Evolutionary conservation across 352 stramenopile species (phyloP), one percentile per base, ranked within the genome.

Genomic region (Globisporangium heterothallicum): DNA sequence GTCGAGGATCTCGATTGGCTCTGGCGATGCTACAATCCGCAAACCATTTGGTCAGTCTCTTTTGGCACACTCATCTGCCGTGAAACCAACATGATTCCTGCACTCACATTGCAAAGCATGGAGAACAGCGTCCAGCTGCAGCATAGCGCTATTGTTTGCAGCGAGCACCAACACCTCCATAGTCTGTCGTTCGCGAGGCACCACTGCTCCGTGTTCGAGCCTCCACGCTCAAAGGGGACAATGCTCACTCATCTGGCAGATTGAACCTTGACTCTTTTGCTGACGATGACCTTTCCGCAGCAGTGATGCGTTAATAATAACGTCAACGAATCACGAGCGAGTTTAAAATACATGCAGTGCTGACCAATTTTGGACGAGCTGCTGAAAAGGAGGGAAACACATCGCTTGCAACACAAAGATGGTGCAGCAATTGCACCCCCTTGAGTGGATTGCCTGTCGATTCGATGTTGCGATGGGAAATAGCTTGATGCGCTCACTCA

Each of bases 151-250:
- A 8, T 57, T 50, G n/a, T 55, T 68, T 44, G 53, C 58, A 38
- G 45, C 61, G 40, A 77, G 42, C 6, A 77, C 49, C 18, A 77
- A 35, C 34, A 72, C 68, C 18, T 77, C 68, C 68, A 77, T 74
- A 12, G 13, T 29, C 16, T 48, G 1, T 25, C 24, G 46, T 46
- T 7, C 18, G 34, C 22, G 19, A 13, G 24, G 9, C 18, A 6
- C n/a, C 12, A 38, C 8, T 10, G 32, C 32, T 38, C 32, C 3
- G n/a, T 16, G 2, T n/a, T 38, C 32, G 32, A 10, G 12, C 9
- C 12, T 38, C 32, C 42, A 36, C 42, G 40, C 19, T n/a, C 9
- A 50, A n/a, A 40, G 26, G n/a, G 4, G 26, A 25, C n/a, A 25
- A n/a, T n/a, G n/a, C n/a, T n/a, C n/a, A n/a, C n/a, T n/a, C n/a